Evolutionary conservation across 2,329 filamentous ascomycete species (phyloP), one percentile per base, ranked within the genome.

Genomic region (Hymenoscyphus repandus): DNA sequence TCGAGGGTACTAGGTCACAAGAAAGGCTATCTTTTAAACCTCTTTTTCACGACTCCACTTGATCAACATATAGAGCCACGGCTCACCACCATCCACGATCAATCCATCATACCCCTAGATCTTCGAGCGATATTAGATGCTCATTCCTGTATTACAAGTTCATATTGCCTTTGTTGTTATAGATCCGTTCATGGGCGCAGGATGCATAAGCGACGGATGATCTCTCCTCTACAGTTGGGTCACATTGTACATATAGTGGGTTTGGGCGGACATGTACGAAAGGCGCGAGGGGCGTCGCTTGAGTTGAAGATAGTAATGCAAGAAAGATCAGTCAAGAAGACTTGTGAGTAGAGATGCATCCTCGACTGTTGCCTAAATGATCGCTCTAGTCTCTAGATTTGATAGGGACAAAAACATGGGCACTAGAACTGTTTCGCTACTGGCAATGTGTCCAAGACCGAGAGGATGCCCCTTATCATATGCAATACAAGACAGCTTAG

Each of bases 1-100:
- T 15, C 5, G 32, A 32, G 12, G 34, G 50, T 37, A 54, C 38
- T 53, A 79, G 76, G 69, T 79, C 44, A 71, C 72, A 50, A 72
- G 74, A 61, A 78, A 76, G 62, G 70, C 74, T 33, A 55, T 78
- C 46, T 73, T 78, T 57, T 77, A 71, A 60, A 50, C 42, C 15
- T n/a, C 27, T 46, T 15, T 17, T 13, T 45, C 17, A 31, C 30
- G 11, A 32, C 32, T 45, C 33, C 13, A 6, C 30, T 18, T 18
- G 15, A 33, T 18, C 32, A 33, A 45, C 20, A 33, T n/a, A 45
- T 32, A 27, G 22, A 27, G 38, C 38, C 11, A 49, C 45, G 27
- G 20, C 20, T 38, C 27, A 38, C 17, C 9, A 43, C 30, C 45
- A 48, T 48, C 39, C 45, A 30, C 22, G 32, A 39, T n/a, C 34